A percentile compares a stretch with the other conserved stretches of the same genome.
Evolutionary conservation across 106 monocot genomes (phyloP).

Genomic region (Xerophyta viscosa): DNA sequence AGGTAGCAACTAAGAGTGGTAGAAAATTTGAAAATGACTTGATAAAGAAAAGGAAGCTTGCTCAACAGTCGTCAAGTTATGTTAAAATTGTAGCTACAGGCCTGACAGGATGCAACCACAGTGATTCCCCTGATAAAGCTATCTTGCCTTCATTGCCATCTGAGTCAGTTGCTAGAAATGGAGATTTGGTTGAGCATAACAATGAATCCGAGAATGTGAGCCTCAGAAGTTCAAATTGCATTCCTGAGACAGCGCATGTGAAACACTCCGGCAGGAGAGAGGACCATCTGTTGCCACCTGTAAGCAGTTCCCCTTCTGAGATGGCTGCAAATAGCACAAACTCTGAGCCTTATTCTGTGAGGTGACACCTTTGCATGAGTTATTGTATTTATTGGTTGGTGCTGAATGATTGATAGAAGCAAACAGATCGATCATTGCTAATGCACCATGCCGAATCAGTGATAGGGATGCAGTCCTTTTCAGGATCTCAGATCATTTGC

Average conservation of each 20-base stretch:
- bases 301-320: conserved; percentile 6
- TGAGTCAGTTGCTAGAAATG: conserved; percentile 2
- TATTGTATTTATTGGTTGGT: no score
- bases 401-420: no score
- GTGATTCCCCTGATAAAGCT: conserved; percentile 2
- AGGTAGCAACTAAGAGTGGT: conserved; percentile 4
- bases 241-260: neutral
- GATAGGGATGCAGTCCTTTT: no score
- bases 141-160: neutral
- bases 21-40: conserved; percentile 13
- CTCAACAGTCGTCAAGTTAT: conserved; percentile 15
- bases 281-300: neutral
- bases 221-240: conserved; percentile 3
- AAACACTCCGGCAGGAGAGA: conserved; percentile 3
- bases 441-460: no score
- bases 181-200: neutral
- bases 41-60: conserved; percentile 36
- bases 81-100: conserved; percentile 16
- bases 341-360: conserved; percentile 16
- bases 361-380: conserved; percentile 2
- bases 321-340: conserved; percentile 8
- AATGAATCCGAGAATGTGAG: conserved; percentile 13
- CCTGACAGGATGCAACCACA: neutral
- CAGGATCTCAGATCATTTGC: no score
- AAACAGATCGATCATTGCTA: no score